Evolutionary conservation across 441 rosid genomes (phyloP).

Genomic region (Manihot esculenta): DNA sequence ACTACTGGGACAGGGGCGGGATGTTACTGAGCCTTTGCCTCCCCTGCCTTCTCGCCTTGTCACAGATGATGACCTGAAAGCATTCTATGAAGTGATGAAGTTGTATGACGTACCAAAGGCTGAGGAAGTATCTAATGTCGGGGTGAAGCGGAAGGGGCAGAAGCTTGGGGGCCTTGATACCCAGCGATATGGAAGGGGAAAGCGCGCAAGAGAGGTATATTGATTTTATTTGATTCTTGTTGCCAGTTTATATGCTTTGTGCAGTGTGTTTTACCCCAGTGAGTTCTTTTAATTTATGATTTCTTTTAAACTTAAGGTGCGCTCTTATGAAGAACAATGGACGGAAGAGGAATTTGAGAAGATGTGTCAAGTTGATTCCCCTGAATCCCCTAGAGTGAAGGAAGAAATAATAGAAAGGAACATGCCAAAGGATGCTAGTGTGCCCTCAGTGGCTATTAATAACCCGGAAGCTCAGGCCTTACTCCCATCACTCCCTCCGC

Average conservation of each 20-base stretch:
- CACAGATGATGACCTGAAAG: constrained; percentile 73
- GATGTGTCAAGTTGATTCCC: constrained; percentile 76
- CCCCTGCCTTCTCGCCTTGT: constrained; percentile 83
- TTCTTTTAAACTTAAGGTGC: constrained; percentile 45
- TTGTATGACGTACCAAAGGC: constrained; percentile 57
- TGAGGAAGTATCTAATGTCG: constrained; percentile 43
- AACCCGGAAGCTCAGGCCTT: constrained; percentile 38
- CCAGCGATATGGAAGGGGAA: constrained; percentile 86
- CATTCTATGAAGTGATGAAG: constrained; percentile 68
- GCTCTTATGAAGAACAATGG: constrained; percentile 93
- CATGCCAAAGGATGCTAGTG: constrained; percentile 39
- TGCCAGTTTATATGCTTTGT: constrained; percentile 1
- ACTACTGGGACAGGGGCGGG: constrained; percentile 45
- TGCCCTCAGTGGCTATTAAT: constrained; percentile 24
- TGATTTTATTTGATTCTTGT: constrained; percentile 27
- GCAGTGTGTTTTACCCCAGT: not conserved
- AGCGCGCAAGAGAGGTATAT: constrained; percentile 91
- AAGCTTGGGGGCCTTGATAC: constrained; percentile 63
- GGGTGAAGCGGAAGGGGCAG: constrained; percentile 62
- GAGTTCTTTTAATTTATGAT: constrained; percentile 1
- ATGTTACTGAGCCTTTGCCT: constrained; percentile 46
- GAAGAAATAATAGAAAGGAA: constrained; percentile 49
- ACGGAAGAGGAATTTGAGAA: constrained; percentile 96
- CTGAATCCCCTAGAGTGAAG: constrained; percentile 64
- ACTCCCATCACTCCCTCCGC: constrained; percentile 23